A percentile compares a stretch with the other conserved stretches of the same genome.
These are phyloP conservation scores for Globisporangium alternatum DNA, from an alignment of 352 stramenopile genomes.

Conservation along the genomic window DNA sequence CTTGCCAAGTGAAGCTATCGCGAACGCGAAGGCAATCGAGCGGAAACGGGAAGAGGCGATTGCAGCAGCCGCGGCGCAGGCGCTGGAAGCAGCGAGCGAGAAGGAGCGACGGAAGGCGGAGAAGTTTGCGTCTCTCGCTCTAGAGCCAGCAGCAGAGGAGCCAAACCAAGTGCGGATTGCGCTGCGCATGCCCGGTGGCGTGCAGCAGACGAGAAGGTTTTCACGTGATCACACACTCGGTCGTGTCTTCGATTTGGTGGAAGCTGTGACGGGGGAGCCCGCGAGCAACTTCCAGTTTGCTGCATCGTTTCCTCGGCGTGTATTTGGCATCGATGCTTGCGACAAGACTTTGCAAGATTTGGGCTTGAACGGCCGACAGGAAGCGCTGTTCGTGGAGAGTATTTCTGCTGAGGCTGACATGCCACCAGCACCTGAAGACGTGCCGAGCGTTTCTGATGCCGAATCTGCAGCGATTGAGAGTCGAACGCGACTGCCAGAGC, in stretches of 20 bases:
- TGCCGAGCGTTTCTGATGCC: neutral
- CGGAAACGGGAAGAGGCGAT: constrained; percentile 32
- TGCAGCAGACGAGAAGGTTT: constrained; percentile 47
- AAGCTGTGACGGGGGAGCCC: constrained; percentile 48
- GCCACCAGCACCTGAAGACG: neutral
- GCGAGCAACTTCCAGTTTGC: constrained; percentile 43
- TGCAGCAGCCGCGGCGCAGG: constrained; percentile 20
- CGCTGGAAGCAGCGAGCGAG: constrained; percentile 23
- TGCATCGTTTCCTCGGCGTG: constrained; percentile 55
- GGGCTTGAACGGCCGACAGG: constrained; percentile 52
- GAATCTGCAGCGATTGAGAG: constrained; percentile 1
- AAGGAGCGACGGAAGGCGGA: constrained; percentile 43
- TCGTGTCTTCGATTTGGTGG: constrained; percentile 49
- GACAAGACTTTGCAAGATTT: constrained; percentile 51
- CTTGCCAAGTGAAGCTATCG: constrained; percentile 58
- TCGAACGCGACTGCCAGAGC: constrained; percentile 24
- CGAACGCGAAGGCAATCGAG: constrained; percentile 33
- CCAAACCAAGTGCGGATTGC: constrained; percentile 41
- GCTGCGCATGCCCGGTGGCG: constrained; percentile 44
- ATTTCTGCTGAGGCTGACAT: constrained; percentile 8
- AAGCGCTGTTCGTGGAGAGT: constrained; percentile 66
- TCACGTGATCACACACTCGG: constrained; percentile 29
- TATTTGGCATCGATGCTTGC: constrained; percentile 40
- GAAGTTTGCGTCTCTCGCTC: constrained; percentile 27
- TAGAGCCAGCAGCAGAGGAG: constrained; percentile 44